phyloP scores from a whole-genome alignment of 495 filamentous ascomycete species.

The Schizothecium vesticola region DNA sequence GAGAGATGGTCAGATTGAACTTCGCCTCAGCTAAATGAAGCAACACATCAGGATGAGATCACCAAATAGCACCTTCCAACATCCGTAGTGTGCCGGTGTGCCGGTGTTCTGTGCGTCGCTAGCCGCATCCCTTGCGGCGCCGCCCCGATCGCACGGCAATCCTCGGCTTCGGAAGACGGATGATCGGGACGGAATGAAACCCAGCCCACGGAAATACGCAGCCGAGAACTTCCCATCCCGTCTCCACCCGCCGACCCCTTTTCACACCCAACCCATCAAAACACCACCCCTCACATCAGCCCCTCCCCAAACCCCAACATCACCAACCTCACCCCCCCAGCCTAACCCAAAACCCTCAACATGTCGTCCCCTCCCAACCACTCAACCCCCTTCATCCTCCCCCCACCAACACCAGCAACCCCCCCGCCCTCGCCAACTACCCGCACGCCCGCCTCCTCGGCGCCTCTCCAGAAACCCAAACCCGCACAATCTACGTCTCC shows the following conservation, averaged over 20 bases:
- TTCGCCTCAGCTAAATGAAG: not conserved
- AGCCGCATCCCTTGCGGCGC: not conserved
- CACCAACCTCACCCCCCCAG: not conserved
- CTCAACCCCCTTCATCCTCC: not conserved
- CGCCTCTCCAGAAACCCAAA: too few relatives aligned
- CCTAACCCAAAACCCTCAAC: not conserved
- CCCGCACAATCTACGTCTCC: constrained; percentile 25
- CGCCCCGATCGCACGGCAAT: constrained; percentile 7
- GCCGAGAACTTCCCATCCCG: not conserved
- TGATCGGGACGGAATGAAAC: not conserved
- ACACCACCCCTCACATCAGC: not conserved
- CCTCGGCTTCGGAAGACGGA: constrained; percentile 17
- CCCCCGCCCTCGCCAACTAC: constrained; percentile 25
- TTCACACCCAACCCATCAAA: not conserved
- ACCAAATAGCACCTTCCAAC: not conserved
- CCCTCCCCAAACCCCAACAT: not conserved
- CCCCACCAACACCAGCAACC: constrained; percentile 15
- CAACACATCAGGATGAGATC: not conserved
- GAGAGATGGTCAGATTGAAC: not conserved
- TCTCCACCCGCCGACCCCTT: not conserved
- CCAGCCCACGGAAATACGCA: not conserved
- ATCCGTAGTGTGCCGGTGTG: not conserved
- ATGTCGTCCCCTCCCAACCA: not conserved
- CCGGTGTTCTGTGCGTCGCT: not conserved
- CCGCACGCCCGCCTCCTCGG: constrained; percentile 25